Conservation (phyloP, 2,329 filamentous ascomycete species). For the Verruconis gallopava region DNA sequence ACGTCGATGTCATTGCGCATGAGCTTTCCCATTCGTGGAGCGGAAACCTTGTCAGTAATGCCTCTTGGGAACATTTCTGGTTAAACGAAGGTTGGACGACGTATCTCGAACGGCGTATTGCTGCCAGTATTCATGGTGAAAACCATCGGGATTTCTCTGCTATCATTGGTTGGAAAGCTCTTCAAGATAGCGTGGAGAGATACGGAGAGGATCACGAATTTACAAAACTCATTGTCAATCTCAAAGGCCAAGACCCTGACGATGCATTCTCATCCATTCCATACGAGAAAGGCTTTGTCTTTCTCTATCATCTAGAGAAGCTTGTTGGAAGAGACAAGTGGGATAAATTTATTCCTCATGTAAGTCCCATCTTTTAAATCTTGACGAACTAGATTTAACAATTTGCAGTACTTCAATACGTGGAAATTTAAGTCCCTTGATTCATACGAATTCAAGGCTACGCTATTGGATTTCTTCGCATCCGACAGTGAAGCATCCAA, state of each 20-base stretch:
- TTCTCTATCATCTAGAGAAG: constrained; percentile 81
- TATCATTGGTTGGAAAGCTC: constrained; percentile 88
- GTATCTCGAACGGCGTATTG: constrained; percentile 81
- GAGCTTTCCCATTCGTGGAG: constrained; percentile 70
- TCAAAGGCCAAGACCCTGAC: constrained; percentile 86
- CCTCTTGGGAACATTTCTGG: constrained; percentile 69
- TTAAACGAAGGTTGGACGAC: constrained; percentile 79
- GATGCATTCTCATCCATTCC: constrained; percentile 88
- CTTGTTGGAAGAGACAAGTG: constrained; percentile 76
- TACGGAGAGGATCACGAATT: constrained; percentile 81
- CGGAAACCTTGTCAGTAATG: constrained; percentile 69
- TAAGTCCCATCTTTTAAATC: constrained; percentile 15
- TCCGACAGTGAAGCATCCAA: constrained; percentile 47
- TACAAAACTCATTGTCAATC: constrained; percentile 77
- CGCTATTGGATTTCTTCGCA: constrained; percentile 73
- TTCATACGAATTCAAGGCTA: constrained; percentile 86
- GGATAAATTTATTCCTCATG: constrained; percentile 85
- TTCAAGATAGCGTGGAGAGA: constrained; percentile 65
- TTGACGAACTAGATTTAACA: not conserved
- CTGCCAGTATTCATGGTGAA: constrained; percentile 66
- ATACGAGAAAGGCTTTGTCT: constrained; percentile 94
- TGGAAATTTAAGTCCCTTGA: constrained; percentile 81
- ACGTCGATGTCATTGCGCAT: constrained; percentile 92
- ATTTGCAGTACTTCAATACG: constrained; percentile 75
- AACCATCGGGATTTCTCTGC: constrained; percentile 83